These are phyloP conservation scores for Suillus discolor DNA, from an alignment of 768 basidiomycete genomes.

Conservation along the genomic window DNA sequence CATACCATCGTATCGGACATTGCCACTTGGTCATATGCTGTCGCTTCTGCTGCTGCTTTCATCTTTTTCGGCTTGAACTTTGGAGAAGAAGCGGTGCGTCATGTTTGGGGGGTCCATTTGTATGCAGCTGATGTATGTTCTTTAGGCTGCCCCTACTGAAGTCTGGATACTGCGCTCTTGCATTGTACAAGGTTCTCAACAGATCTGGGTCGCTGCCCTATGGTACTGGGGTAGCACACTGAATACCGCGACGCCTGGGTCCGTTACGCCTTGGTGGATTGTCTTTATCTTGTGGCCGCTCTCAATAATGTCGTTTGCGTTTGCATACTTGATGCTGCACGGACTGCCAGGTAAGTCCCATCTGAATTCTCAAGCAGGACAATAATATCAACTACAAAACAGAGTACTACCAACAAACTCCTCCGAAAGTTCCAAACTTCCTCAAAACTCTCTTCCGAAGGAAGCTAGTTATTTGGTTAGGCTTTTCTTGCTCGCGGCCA, in stretches of 20 bases:
- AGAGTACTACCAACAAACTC: slow-evolving; percentile 92
- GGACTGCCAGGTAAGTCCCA: slow-evolving; percentile 75
- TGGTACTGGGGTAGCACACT: slow-evolving; percentile 96
- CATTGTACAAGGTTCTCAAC: slow-evolving; percentile 92
- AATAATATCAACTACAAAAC: slow-evolving; percentile 14
- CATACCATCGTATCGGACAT: slow-evolving; percentile 71
- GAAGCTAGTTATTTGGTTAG: slow-evolving; percentile 84
- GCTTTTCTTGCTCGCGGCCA: slow-evolving; percentile 5
- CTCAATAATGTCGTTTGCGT: slow-evolving; percentile 70
- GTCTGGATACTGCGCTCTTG: slow-evolving; percentile 92
- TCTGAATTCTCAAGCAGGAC: background rate
- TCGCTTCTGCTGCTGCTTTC: slow-evolving; percentile 93
- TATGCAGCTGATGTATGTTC: slow-evolving; percentile 14
- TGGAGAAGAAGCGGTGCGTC: slow-evolving; percentile 87
- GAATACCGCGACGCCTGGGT: slow-evolving; percentile 52
- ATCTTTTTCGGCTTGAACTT: slow-evolving; percentile 95
- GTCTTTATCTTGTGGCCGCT: slow-evolving; percentile 82
- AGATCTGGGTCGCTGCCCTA: slow-evolving; percentile 92
- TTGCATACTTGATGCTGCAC: slow-evolving; percentile 81
- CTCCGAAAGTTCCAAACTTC: slow-evolving; percentile 94
- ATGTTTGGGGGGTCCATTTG: background rate
- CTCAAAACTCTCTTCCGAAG: slow-evolving; percentile 85
- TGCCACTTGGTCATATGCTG: slow-evolving; percentile 90
- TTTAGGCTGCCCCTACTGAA: slow-evolving; percentile 88
- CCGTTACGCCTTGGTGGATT: slow-evolving; percentile 83